phyloP scores from a whole-genome alignment of 2,329 filamentous ascomycete genomes.

The Akanthomyces lecanii region DNA sequence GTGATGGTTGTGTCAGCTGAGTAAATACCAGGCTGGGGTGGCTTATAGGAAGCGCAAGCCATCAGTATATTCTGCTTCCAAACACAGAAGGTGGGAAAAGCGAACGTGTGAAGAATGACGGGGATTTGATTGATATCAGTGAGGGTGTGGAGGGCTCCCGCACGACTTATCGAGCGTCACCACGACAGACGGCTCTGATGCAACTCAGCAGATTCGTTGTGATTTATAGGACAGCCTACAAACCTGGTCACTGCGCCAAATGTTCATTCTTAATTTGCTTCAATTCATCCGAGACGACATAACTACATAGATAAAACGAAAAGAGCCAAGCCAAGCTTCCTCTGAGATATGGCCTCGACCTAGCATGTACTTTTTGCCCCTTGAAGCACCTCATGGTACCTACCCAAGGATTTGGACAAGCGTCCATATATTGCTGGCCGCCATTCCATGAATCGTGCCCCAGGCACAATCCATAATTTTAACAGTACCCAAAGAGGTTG shows the following conservation, averaged over 20 bases:
- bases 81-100: no score
- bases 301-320: conserved; percentile 38
- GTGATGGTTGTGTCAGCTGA: no score
- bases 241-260: neutral
- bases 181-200: neutral
- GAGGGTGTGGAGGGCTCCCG: no score
- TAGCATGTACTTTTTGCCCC: conserved; percentile 32
- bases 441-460: conserved; percentile 40
- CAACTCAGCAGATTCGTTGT: no score
- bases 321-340: conserved; percentile 35
- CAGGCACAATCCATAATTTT: conserved; percentile 43
- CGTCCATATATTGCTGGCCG: conserved; percentile 30
- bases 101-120: no score
- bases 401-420: conserved; percentile 27
- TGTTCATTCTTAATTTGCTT: conserved; percentile 32
- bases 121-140: no score
- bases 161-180: neutral
- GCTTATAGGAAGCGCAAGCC: no score
- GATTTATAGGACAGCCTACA: no score
- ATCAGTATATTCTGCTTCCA: no score
- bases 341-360: conserved; percentile 34
- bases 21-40: no score
- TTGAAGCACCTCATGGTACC: conserved; percentile 23
- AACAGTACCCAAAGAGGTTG: conserved; percentile 39
- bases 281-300: conserved; percentile 40